Conservation (phyloP, 2,329 filamentous ascomycete species). For the Aspergillus jensenii region DNA sequence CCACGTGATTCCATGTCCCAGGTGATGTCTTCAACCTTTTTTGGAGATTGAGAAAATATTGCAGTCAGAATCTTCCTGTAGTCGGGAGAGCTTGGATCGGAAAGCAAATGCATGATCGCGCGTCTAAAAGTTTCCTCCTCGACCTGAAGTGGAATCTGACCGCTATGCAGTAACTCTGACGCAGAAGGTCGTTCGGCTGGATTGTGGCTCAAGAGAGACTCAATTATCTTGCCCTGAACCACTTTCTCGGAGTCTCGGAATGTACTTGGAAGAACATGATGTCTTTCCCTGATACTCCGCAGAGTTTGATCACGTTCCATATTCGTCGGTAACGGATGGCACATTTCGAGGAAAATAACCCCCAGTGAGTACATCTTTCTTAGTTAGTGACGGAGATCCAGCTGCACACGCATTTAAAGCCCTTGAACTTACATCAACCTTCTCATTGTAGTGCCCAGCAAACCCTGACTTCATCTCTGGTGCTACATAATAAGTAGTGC, state of each 20-base stretch:
- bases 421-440: conserved; percentile 71
- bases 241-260: conserved; percentile 69
- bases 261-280: conserved; percentile 68
- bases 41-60: conserved; percentile 73
- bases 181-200: conserved; percentile 81
- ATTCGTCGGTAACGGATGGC: conserved; percentile 59
- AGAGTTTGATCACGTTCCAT: conserved; percentile 68
- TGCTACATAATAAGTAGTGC: conserved; percentile 87
- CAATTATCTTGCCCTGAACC: conserved; percentile 73
- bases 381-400: not conserved
- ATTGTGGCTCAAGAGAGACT: conserved; percentile 76
- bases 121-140: conserved; percentile 88
- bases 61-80: conserved; percentile 87
- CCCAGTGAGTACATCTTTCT: conserved; percentile 86
- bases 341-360: conserved; percentile 99
- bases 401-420: not conserved
- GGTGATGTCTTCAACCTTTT: conserved; percentile 76
- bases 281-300: conserved; percentile 65
- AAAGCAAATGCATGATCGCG: conserved; percentile 71
- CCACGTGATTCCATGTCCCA: conserved; percentile 69
- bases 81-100: conserved; percentile 80
- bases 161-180: conserved; percentile 76
- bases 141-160: conserved; percentile 84
- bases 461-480: conserved; percentile 81
- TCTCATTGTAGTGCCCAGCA: conserved; percentile 79